These are phyloP conservation scores for Quercus dentata DNA, from an alignment of 306 rosid species.

Conservation along the genomic window DNA sequence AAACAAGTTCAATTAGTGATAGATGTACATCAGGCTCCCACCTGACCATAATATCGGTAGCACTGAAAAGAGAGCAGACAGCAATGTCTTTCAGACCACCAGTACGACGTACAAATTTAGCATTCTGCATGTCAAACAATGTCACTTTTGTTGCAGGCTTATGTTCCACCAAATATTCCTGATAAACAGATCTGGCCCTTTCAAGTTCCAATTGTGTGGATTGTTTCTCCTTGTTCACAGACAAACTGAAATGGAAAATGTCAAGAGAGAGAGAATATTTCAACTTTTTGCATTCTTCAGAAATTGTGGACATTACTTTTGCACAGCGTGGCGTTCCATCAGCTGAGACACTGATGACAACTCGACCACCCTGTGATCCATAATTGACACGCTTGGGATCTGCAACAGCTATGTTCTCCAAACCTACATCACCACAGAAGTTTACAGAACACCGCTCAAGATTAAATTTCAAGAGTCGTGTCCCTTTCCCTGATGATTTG, in stretches of 20 bases:
- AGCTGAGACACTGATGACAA: slow-evolving; percentile 52
- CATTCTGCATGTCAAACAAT: slow-evolving; percentile 91
- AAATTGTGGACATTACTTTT: slow-evolving; percentile 60
- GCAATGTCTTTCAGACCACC: slow-evolving; percentile 87
- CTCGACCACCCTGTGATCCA: slow-evolving; percentile 96
- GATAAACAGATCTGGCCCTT: slow-evolving; percentile 84
- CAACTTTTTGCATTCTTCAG: slow-evolving; percentile 56
- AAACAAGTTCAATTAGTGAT: slow-evolving; percentile 70
- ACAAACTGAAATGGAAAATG: slow-evolving; percentile 76
- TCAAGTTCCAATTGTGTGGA: slow-evolving; percentile 91
- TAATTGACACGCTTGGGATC: slow-evolving; percentile 93
- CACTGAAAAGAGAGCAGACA: slow-evolving; percentile 98
- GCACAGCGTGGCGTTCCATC: slow-evolving; percentile 93
- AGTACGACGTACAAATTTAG: slow-evolving; percentile 86
- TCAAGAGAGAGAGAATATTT: slow-evolving; percentile 80
- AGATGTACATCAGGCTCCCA: slow-evolving; percentile 98
- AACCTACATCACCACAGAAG: slow-evolving; percentile 73
- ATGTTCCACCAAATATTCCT: slow-evolving; percentile 74
- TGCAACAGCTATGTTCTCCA: slow-evolving; percentile 69
- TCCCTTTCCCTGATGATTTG: slow-evolving; percentile 83
- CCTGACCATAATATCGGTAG: slow-evolving; percentile 81
- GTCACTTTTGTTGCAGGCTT: slow-evolving; percentile 61
- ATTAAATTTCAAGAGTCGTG: slow-evolving; percentile 66
- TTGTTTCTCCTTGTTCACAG: slow-evolving; percentile 79
- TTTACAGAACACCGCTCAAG: slow-evolving; percentile 78